Evolutionary conservation across 2,329 filamentous ascomycete species (phyloP), one percentile per base, ranked within the genome.

Genomic region (Helicocarpus griseus): DNA sequence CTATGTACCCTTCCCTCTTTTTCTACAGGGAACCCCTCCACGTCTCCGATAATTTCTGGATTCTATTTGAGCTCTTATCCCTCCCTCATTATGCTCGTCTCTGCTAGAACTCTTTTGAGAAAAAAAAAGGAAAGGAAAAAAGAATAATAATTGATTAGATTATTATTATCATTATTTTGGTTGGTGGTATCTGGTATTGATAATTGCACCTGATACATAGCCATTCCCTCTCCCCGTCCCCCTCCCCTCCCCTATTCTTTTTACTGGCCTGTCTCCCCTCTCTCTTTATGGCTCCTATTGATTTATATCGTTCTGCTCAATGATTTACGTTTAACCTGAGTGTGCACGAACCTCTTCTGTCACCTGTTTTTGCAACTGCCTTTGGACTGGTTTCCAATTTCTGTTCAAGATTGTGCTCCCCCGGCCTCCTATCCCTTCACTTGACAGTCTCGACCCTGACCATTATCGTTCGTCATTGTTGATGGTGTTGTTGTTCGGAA

Each of bases 281-380:
- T 14, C 44, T n/a, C 11, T 33, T n/a, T 11, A 47, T 36, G 9
- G 11, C 44, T 47, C 44, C 44, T 47, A 35, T 47, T 47, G 29
- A 47, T 22, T 11, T 35, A 36, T 47, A 47, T 47, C 44, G 11
- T 19, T 29, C 26, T 24, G 17, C 13, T 22, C 41, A 1, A 24
- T 36, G 44, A 35, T 36, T 47, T 9, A n/a, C 19, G 44, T 47
- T 47, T 33, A 33, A 35, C 29, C 29, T 24, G 29, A 22, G 5
- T 47, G 44, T 47, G 29, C 44, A 47, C 44, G 44, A 47, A 47
- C 44, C 44, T 14, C 14, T 22, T 35, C 44, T 47, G 44, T 31
- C 29, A 47, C 14, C 17, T 47, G 44, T 36, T 9, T n/a, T n/a
- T 47, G 47, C 35, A 40, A 21, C 33, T 39, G 14, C 17, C 22